Evolutionary conservation across 2,329 filamentous ascomycete genomes (phyloP), one percentile per base, ranked within the genome.

Genomic region (Botrytis porri): DNA sequence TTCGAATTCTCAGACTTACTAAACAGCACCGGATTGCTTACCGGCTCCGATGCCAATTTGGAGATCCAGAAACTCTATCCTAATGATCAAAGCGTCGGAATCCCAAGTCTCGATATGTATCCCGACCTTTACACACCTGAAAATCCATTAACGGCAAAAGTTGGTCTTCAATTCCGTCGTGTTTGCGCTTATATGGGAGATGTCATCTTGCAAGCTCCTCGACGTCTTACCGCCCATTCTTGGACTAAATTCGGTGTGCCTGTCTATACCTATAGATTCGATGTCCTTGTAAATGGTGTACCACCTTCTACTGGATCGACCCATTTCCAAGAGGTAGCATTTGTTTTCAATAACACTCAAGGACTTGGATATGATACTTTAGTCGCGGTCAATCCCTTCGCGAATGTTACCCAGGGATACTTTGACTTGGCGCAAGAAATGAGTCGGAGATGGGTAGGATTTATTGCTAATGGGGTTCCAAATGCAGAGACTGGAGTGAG

Each of bases 321-420:
- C 51, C 84, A 85, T 75, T 84, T 84, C 78, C 80, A 85, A 72
- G 86, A 88, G 78, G 84, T 88, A 0, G 82, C 84, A 0, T 88
- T 87, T 74, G 86, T 88, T 10, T 86, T 89, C 69, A 78, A 87
- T 75, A 89, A 89, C 75, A 79, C 83, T 10, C 74, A 82, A 7
- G 87, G 86, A 1, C 73, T 80, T 4, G 86, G 86, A 1, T 87
- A 86, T 73, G 72, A 54, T 1, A 84, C 84, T 0, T 83, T 85
- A 59, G 29, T 37, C 4, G 29, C 41, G 10, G 60, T 54, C 9
- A 10, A 71, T 54, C 45, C 69, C 1, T 60, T 61, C 35, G 51
- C 29, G 10, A 70, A 70, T 37, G 20, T 18, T 1, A 57, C 43
- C 22, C 10, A 12, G 1, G 35, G 16, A 9, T 54, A 69, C 35